Percentiles rank a stretch among this genome's conserved stretches.
These are phyloP conservation scores for Trypanosoma cruzi DNA, from an alignment of 208 protist genomes.

Conservation along the genomic window DNA sequence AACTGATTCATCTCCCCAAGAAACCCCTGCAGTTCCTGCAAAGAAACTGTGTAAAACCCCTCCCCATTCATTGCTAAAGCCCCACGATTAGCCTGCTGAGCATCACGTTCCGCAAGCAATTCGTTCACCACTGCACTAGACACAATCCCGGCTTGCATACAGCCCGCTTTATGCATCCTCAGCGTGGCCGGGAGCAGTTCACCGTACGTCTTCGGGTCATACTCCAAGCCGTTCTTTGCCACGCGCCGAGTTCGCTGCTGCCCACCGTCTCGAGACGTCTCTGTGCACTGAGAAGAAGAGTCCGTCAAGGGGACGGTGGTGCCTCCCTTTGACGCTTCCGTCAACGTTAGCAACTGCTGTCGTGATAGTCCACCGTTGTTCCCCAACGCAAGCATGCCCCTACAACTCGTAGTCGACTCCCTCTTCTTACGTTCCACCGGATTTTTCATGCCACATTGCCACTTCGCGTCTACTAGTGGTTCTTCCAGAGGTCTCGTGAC, in stretches of 20 bases:
- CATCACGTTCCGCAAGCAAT: slow-evolving; percentile 20
- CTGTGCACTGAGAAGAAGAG: neutral
- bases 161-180: slow-evolving; percentile 6
- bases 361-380: neutral
- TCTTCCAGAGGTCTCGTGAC: neutral
- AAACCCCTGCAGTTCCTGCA: slow-evolving; percentile 17
- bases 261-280: neutral
- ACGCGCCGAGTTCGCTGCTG: neutral
- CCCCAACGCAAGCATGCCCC: neutral
- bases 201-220: slow-evolving; percentile 5
- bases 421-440: neutral
- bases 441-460: neutral
- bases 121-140: slow-evolving; percentile 3
- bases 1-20: slow-evolving; percentile 13
- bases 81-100: neutral
- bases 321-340: neutral
- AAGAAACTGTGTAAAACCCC: neutral
- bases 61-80: neutral
- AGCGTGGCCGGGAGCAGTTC: slow-evolving; percentile 24
- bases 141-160: neutral
- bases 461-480: neutral
- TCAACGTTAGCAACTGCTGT: neutral
- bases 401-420: neutral
- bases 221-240: neutral
- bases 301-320: neutral